Conservation (phyloP, 2,329 filamentous ascomycete species). For the Rhynchosporium secalis region DNA sequence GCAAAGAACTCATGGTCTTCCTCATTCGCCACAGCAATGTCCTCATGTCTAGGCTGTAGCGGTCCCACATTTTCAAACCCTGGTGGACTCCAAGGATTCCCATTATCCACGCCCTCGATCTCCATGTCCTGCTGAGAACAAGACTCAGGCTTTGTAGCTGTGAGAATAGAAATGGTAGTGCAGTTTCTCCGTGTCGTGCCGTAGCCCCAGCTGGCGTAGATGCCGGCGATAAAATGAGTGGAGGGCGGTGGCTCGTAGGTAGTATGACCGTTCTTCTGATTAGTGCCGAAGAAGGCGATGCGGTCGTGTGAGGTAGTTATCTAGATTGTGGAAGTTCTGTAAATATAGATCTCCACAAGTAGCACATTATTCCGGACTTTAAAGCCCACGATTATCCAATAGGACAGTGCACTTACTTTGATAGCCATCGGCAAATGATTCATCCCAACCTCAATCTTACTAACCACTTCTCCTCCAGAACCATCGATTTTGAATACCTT, state of each 20-base stretch:
- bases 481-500: slow-evolving; percentile 23
- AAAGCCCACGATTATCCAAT: background rate
- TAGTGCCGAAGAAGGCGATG: slow-evolving; percentile 20
- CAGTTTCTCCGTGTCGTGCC: background rate
- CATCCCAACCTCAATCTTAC: slow-evolving; percentile 23
- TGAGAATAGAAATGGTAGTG: slow-evolving; percentile 14
- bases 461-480: slow-evolving; percentile 18
- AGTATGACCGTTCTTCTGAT: slow-evolving; percentile 21
- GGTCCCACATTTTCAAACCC: background rate
- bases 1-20: slow-evolving; percentile 9
- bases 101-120: background rate
- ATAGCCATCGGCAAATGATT: slow-evolving; percentile 23
- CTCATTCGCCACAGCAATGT: slow-evolving; percentile 15
- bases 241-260: slow-evolving; percentile 1
- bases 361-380: no score
- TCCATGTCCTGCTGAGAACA: background rate
- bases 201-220: slow-evolving; percentile 23
- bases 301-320: slow-evolving; percentile 22
- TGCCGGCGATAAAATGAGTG: slow-evolving; percentile 17
- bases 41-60: background rate
- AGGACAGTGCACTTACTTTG: slow-evolving; percentile 13
- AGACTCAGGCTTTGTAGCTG: background rate
- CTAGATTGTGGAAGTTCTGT: background rate
- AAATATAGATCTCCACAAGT: no score
- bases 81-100: background rate